Evolutionary conservation across 2,329 filamentous ascomycete genomes (phyloP), one percentile per base, ranked within the genome.

Genomic region (Gnomoniopsis sp.): DNA sequence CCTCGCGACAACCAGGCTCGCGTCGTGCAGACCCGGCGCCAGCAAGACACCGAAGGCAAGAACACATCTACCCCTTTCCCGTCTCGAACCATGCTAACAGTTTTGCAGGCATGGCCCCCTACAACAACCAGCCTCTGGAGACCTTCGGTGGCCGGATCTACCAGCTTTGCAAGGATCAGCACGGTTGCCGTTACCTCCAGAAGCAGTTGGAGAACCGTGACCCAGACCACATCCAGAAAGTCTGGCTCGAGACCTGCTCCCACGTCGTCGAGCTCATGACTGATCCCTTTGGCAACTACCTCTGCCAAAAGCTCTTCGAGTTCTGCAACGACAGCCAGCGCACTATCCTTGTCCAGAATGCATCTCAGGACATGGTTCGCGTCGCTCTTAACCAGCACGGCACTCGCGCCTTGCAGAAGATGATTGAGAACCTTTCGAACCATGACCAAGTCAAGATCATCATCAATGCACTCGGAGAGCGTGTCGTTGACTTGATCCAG

Each of bases 191-290:
- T 60, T 99, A 95, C 72, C 79, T 99, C 58, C 95, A 99, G 78
- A 95, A 96, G 80, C 96, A 98, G 78, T 82, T 99, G 6, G 95
- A 99, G 76, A 93, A 96, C 70, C 89, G 89, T 66, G 87, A 88
- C 65, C 83, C 88, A 6, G 88, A 93, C 30, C 86, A 96, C 68
- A 84, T 97, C 53, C 89, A 96, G 72, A 87, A 93, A 79, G 98
- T 99, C 72, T 99, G 96, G 81, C 80, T 88, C 33, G 95, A 99
- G 79, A 96, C 93, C 55, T 91, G 93, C 71, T 84, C 89, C 70
- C 92, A 98, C 72, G 93, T 99, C 66, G 88, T 96, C 63, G 95
- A 99, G 78, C 82, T 99, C 65, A 99, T 99, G 95, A 97, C 92
- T 61, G 93, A 99, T 75, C 93, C 95, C 11, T 99, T 99, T 74